Conservation (phyloP, 495 filamentous ascomycete species). For the Penicillium paradoxum region DNA sequence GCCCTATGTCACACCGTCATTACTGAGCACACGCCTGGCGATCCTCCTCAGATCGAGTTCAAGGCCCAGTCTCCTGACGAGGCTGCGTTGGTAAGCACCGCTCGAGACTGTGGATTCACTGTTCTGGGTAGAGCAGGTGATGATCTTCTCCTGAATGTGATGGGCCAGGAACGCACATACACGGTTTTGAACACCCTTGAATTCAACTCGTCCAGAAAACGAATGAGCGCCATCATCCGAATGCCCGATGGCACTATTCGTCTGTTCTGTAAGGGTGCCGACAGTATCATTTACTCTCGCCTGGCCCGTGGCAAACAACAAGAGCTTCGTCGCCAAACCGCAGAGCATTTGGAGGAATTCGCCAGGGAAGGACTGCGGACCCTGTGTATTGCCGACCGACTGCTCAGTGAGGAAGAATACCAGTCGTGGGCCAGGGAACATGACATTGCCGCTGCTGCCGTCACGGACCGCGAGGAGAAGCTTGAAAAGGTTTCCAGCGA, state of each 20-base stretch:
- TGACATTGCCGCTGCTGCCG: conserved; percentile 77
- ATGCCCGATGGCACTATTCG: conserved; percentile 94
- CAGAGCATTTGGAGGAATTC: conserved; percentile 93
- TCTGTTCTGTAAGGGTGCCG: conserved; percentile 96
- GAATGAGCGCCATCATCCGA: conserved; percentile 95
- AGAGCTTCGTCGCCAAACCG: conserved; percentile 76
- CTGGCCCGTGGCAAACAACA: conserved; percentile 79
- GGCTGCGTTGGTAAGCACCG: conserved; percentile 89
- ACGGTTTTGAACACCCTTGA: conserved; percentile 91
- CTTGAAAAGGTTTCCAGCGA: conserved; percentile 82
- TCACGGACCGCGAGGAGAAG: conserved; percentile 88
- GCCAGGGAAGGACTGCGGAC: conserved; percentile 93
- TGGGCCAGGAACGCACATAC: conserved; percentile 80
- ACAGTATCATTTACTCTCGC: conserved; percentile 95
- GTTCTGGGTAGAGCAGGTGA: conserved; percentile 75
- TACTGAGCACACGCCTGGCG: conserved; percentile 79
- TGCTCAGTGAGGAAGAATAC: conserved; percentile 83
- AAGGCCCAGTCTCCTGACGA: conserved; percentile 98
- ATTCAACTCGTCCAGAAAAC: conserved; percentile 94
- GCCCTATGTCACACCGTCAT: conserved; percentile 96
- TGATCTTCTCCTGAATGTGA: conserved; percentile 76
- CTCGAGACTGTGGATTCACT: conserved; percentile 94
- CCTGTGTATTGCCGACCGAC: conserved; percentile 86
- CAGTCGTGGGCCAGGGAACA: conserved; percentile 78
- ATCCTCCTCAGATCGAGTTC: conserved; percentile 87